Conservation (phyloP, 306 rosid species). For the Clitoria ternatea region DNA sequence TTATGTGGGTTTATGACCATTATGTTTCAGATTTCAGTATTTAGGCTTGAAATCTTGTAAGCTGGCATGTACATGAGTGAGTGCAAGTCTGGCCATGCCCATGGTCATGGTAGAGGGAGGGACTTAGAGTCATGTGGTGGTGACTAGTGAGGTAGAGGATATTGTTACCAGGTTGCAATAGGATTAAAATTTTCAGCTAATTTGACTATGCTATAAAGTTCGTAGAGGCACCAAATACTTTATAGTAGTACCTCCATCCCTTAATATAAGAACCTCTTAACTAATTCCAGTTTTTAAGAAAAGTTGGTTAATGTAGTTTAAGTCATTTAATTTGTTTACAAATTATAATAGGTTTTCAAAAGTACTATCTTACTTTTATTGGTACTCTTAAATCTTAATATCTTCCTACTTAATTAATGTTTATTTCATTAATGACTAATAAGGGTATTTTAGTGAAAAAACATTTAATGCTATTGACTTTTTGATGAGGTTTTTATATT, state of each 20-base stretch:
- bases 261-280: too few relatives aligned
- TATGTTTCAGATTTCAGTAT: background rate
- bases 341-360: too few relatives aligned
- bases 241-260: conserved; percentile 3
- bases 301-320: too few relatives aligned
- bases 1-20: background rate
- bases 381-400: too few relatives aligned
- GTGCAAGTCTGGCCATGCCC: background rate
- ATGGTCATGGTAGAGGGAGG: background rate
- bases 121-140: background rate
- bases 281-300: too few relatives aligned
- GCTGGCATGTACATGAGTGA: background rate
- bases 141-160: background rate
- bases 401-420: too few relatives aligned
- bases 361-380: too few relatives aligned
- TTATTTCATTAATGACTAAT: too few relatives aligned
- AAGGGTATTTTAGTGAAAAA: too few relatives aligned
- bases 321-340: too few relatives aligned
- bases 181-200: background rate
- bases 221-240: conserved; percentile 7
- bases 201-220: background rate
- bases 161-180: background rate
- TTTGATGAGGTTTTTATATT: too few relatives aligned
- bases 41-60: background rate
- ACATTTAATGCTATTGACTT: too few relatives aligned